phyloP scores from a whole-genome alignment of 176 grass and related monocot species.

The Oropetium thomaeum region DNA sequence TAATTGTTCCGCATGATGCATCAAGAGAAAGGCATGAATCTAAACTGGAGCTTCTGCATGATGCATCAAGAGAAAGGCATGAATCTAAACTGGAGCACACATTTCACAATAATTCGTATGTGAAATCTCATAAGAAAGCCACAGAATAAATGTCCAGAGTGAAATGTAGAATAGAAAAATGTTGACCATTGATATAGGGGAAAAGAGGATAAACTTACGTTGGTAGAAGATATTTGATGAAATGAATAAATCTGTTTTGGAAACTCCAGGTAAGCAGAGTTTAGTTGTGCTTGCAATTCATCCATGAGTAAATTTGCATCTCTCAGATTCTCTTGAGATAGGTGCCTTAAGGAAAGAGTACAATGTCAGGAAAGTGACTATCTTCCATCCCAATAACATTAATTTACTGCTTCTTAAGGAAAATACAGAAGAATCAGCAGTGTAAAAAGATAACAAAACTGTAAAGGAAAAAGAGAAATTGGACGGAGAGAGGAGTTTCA shows the following conservation, averaged over 20 bases:
- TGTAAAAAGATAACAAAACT: neutral
- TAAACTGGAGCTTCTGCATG: too few relatives aligned
- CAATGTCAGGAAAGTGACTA: constrained; percentile 29
- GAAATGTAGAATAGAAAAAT: constrained; percentile 34
- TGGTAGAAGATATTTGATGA: constrained; percentile 76
- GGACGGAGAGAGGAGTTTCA: neutral
- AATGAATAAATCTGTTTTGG: constrained; percentile 72
- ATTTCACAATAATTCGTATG: constrained; percentile 1
- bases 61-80: constrained; percentile 10
- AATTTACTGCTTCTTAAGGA: constrained; percentile 2
- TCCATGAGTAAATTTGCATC: constrained; percentile 93
- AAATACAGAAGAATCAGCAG: neutral
- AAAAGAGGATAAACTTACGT: constrained; percentile 62
- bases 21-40: constrained; percentile 1
- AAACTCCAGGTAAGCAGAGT: constrained; percentile 63
- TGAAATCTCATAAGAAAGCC: neutral
- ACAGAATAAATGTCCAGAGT: constrained; percentile 15
- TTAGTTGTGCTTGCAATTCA: constrained; percentile 68
- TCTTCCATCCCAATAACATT: neutral
- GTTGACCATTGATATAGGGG: constrained; percentile 38
- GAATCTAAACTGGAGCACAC: constrained; percentile 4
- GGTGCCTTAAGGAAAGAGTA: constrained; percentile 60
- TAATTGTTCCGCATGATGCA: constrained; percentile 20
- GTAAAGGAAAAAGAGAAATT: neutral
- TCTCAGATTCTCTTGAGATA: constrained; percentile 91